These are phyloP conservation scores for Apophysomyces ossiformis DNA, from an alignment of 371 early-diverging fungal genomes.

Conservation along the genomic window DNA sequence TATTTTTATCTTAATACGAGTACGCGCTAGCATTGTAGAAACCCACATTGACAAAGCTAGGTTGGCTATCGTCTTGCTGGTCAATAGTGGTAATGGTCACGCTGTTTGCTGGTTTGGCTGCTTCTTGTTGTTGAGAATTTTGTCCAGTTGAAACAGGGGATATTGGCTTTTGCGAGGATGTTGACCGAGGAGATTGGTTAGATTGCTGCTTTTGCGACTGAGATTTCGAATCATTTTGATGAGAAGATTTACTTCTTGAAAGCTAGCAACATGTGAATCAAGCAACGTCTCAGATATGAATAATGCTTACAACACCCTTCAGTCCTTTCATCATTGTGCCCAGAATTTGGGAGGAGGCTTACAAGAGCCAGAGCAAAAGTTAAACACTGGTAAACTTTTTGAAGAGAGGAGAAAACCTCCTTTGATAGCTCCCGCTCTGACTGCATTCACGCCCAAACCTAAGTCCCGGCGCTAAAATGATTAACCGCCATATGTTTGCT, in stretches of 20 bases:
- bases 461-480: slow-evolving; percentile 2
- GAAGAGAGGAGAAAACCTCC: slow-evolving; percentile 12
- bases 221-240: slow-evolving; percentile 29
- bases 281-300: background rate
- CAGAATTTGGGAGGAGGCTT: slow-evolving; percentile 12
- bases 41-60: background rate
- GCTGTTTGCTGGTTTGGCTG: background rate
- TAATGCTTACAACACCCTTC: slow-evolving; percentile 46
- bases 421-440: slow-evolving; percentile 1
- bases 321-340: slow-evolving; percentile 49
- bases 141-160: background rate
- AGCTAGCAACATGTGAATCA: slow-evolving; percentile 26
- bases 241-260: slow-evolving; percentile 40
- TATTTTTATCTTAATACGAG: background rate
- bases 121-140: background rate
- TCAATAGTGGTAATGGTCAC: background rate
- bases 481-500: background rate
- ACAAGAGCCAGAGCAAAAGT: slow-evolving; percentile 6
- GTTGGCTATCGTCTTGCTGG: background rate
- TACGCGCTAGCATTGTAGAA: background rate
- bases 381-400: background rate
- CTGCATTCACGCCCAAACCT: background rate
- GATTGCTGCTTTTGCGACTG: slow-evolving; percentile 16
- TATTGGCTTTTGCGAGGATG: background rate
- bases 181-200: slow-evolving; percentile 14